Evolutionary conservation across 768 basidiomycete species (phyloP), one percentile per base, ranked within the genome.

Genomic region (Suillus decipiens): DNA sequence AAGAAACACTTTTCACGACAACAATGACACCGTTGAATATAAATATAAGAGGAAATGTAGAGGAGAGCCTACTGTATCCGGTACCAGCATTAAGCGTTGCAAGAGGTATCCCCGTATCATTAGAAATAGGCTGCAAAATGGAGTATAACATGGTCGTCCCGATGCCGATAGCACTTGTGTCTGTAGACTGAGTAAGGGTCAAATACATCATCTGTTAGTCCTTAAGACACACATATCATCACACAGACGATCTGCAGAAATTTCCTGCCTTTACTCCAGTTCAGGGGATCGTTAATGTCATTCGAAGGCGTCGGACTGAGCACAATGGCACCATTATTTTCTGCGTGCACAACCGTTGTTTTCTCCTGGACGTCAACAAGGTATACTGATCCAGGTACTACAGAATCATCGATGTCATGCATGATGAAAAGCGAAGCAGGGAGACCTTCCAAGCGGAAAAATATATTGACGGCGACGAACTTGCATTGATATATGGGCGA

Each of bases 251-350:
- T 57, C 14, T 68, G 67, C 28, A 62, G 33, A 43, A 60, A 42
- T 45, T 68, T 69, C 36, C 68, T 67, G 5, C 61, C 60, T 36
- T 51, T 60, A 37, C 63, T 61, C 69, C 67, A 70, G 65, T 70
- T 70, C 47, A 70, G 58, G 14, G 69, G 69, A 54, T 70, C 69
- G 24, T 70, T 68, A 2, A 70, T 57, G 31, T 70, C 64, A 47
- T 62, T 70, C n/a, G 69, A 71, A 42, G 69, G 69, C 39, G 67
- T 66, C n/a, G 69, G 69, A 61, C 64, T 67, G 24, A 70, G 69
- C 11, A 70, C 69, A 50, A 70, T 70, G 31, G 66, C 59, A 51
- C 60, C 62, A 34, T 64, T 50, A 33, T 61, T 59, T 31, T n/a
- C 64, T 10, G 64, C 64, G 28, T 70, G 69, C 41, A 64, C 50